A percentile compares a stretch with the other conserved stretches of the same genome.
phyloP scores from a whole-genome alignment of 257 asterid genomes.

The Cruciata laevipes region DNA sequence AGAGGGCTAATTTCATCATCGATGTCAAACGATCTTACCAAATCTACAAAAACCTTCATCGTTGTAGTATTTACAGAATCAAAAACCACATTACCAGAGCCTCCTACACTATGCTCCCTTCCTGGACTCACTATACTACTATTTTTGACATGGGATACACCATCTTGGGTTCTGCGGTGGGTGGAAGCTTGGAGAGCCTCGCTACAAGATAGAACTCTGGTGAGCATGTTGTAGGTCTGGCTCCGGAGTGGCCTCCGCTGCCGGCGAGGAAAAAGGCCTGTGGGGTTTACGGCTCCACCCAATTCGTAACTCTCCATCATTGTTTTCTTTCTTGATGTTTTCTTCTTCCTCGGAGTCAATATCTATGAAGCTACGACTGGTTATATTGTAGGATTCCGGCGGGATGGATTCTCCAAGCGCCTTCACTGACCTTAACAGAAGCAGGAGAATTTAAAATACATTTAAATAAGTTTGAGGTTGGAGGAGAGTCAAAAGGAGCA shows the following conservation, averaged over 20 bases:
- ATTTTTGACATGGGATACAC: slow-evolving; percentile 13
- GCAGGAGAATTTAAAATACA: no score
- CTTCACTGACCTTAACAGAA: no score
- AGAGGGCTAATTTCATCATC: slow-evolving; percentile 19
- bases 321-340: background rate
- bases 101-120: slow-evolving; percentile 24
- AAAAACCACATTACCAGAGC: slow-evolving; percentile 29
- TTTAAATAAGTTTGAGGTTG: no score
- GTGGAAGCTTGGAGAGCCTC: slow-evolving; percentile 5
- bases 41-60: slow-evolving; percentile 30
- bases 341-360: no score
- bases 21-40: slow-evolving; percentile 26
- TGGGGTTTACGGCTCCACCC: slow-evolving; percentile 16
- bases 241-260: slow-evolving; percentile 56
- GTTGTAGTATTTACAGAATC: slow-evolving; percentile 39
- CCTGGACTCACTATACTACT: slow-evolving; percentile 25
- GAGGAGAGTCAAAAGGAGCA: no score
- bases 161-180: slow-evolving; percentile 11
- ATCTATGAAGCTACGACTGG: no score
- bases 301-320: slow-evolving; percentile 34
- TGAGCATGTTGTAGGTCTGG: slow-evolving; percentile 40
- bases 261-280: slow-evolving; percentile 16
- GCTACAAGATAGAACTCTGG: slow-evolving; percentile 36
- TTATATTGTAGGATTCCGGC: no score
- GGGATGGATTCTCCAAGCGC: no score